A percentile compares a stretch with the other conserved stretches of the same genome.
These are phyloP conservation scores for Colletotrichum chrysophilum DNA, from an alignment of 2,329 filamentous ascomycete genomes.

Conservation along the genomic window DNA sequence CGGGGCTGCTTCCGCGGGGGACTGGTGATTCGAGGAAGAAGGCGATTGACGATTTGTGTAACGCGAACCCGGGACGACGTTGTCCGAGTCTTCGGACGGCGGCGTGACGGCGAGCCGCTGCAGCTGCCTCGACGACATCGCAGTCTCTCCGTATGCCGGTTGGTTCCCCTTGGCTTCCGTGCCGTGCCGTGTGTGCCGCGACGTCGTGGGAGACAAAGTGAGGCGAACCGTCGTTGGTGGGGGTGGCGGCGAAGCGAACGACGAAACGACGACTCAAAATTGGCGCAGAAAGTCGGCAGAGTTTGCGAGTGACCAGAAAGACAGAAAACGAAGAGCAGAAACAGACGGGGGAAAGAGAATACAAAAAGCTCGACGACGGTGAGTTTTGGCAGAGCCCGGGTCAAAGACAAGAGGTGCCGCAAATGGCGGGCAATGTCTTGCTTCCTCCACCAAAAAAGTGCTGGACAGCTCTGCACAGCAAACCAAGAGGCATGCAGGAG, in stretches of 20 bases:
- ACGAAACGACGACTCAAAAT: background rate
- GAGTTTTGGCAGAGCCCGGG: background rate
- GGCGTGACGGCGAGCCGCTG: constrained; percentile 17
- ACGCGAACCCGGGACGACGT: constrained; percentile 9
- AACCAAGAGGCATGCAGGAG: background rate
- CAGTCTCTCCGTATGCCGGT: background rate
- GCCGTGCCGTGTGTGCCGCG: background rate
- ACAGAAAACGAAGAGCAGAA: background rate
- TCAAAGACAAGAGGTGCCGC: background rate
- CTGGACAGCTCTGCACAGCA: background rate
- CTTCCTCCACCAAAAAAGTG: background rate
- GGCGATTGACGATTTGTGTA: constrained; percentile 1
- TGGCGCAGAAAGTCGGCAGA: background rate
- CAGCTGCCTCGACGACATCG: constrained; percentile 12
- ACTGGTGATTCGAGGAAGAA: constrained; percentile 6
- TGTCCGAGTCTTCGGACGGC: constrained; percentile 18
- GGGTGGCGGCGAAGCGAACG: background rate
- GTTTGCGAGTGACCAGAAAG: background rate
- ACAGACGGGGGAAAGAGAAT: background rate
- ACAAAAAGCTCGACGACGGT: background rate
- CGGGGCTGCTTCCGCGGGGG: constrained; percentile 5
- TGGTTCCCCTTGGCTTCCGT: background rate
- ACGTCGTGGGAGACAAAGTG: background rate
- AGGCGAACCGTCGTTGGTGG: background rate
- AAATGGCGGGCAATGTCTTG: background rate